Conservation (phyloP, 257 asterid species). For the Hygrophila difformis region DNA sequence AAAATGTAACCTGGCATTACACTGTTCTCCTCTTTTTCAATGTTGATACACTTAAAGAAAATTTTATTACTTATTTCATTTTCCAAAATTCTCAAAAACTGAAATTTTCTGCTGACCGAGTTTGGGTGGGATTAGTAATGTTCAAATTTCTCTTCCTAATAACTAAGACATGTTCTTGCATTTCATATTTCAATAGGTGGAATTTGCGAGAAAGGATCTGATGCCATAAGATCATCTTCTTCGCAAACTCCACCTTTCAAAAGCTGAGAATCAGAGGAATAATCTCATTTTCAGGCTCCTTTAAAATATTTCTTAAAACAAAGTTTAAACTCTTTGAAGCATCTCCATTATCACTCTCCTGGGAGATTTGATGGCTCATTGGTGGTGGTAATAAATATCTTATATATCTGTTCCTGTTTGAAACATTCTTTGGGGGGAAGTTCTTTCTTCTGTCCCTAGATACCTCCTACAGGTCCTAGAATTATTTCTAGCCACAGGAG, state of each 20-base stretch:
- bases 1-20: too few relatives aligned
- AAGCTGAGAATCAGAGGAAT: conserved; percentile 6
- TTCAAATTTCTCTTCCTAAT: conserved; percentile 1
- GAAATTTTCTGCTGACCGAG: background rate
- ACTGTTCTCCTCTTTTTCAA: too few relatives aligned
- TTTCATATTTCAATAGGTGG: conserved; percentile 5
- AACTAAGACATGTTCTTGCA: conserved; percentile 4
- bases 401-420: conserved; percentile 19
- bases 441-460: conserved; percentile 33
- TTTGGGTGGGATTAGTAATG: background rate
- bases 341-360: background rate
- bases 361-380: background rate
- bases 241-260: too few relatives aligned
- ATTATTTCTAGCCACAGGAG: too few relatives aligned
- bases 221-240: background rate
- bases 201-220: background rate
- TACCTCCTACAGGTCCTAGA: too few relatives aligned
- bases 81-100: too few relatives aligned
- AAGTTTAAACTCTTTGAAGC: too few relatives aligned
- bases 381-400: conserved; percentile 11
- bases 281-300: background rate
- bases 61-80: too few relatives aligned
- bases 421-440: conserved; percentile 27
- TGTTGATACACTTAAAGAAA: too few relatives aligned
- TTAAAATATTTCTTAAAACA: background rate